Evolutionary conservation across 441 rosid species (phyloP), one percentile per base, ranked within the genome.

Genomic region (Gossypium davidsonii): DNA sequence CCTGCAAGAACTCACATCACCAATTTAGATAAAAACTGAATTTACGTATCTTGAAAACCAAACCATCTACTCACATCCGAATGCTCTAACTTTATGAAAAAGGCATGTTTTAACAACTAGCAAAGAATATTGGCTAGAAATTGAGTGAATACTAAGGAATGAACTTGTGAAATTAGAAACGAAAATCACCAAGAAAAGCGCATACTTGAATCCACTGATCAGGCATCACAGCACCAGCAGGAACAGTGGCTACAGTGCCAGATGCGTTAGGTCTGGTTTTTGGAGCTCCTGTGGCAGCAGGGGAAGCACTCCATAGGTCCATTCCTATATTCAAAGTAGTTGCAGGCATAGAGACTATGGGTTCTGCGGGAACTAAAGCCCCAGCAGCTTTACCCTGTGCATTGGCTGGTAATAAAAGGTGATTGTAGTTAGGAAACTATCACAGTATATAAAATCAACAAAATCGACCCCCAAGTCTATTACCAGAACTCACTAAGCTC

Each of bases 241-340:
- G 79, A 48, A 75, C 67, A 18, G 83, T 55, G 3, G 86, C 76
- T 18, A 83, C 70, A 70, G 83, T 82, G 65, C 84, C 85, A n/a
- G 89, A 75, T 46, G 83, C 65, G 52, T 81, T 78, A 56, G 85
- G 75, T 79, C 90, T 83, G 79, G 89, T 78, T 82, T 90, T 93
- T 60, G 88, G 77, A 70, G 86, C 78, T 76, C 89, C 97, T 67
- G 87, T 81, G 69, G 88, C 76, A 57, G 84, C 89, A 42, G 93
- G 37, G 73, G 98, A 80, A 21, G 80, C 79, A 76, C 80, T 89
- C 97, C 94, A 89, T 48, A 87, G 82, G 70, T 91, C 97, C 93
- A 96, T 93, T 70, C 97, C 98, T 1, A 93, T 93, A 77, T 93
- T 93, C 73, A 93, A 84, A 81, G 86, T 89, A 76, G 97, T 88